phyloP scores from a whole-genome alignment of 176 grass and related monocot species.

The Stipa capillata region DNA sequence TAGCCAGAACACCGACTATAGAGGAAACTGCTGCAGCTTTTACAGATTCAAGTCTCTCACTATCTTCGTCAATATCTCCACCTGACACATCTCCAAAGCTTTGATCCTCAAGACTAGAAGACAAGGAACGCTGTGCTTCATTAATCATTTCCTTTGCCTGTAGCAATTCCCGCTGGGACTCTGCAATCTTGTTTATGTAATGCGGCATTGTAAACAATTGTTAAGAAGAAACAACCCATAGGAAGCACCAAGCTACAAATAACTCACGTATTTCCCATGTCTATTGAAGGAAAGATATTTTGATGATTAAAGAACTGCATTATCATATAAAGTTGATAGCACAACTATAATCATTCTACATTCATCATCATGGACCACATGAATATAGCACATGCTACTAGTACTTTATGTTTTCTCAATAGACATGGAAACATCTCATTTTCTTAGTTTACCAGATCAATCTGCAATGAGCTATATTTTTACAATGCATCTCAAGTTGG shows the following conservation, averaged over 20 bases:
- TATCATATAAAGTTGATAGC: conserved; percentile 18
- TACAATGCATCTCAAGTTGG: neutral
- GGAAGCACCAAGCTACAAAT: conserved; percentile 11
- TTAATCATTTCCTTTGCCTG: conserved; percentile 76
- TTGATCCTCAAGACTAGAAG: conserved; percentile 36
- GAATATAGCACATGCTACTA: conserved; percentile 6
- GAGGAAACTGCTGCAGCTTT: conserved; percentile 74
- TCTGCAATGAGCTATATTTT: neutral
- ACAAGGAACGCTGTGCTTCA: conserved; percentile 59
- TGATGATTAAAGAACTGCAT: conserved; percentile 10
- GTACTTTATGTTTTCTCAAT: conserved; percentile 12
- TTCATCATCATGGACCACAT: conserved; percentile 1
- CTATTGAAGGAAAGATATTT: conserved; percentile 13
- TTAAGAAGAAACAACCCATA: conserved; percentile 1
- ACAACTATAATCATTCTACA: conserved; percentile 14
- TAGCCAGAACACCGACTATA: conserved; percentile 47
- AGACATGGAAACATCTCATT: conserved; percentile 3
- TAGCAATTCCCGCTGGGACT: conserved; percentile 68
- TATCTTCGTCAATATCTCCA: conserved; percentile 38
- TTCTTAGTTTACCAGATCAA: neutral
- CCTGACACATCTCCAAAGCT: conserved; percentile 19
- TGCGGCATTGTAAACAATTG: conserved; percentile 7
- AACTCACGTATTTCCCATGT: neutral
- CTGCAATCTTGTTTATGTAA: conserved; percentile 52
- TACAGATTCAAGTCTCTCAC: conserved; percentile 69